phyloP scores from a whole-genome alignment of 1,284 basidiomycete species.

The Somion occarium region DNA sequence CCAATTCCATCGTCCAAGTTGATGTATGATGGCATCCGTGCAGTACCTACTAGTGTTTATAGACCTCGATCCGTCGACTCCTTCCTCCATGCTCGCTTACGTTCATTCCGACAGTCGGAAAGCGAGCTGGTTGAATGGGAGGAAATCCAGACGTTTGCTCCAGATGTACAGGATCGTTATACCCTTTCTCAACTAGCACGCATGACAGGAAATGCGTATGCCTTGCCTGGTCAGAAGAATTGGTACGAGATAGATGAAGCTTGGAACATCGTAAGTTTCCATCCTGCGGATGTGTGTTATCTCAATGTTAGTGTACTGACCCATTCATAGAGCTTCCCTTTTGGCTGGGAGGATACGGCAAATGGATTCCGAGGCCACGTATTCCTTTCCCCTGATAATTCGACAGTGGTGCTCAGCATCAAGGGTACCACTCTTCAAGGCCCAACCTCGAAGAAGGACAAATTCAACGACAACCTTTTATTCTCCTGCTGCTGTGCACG shows the following conservation, averaged over 20 bases:
- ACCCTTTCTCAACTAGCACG: constrained; percentile 84
- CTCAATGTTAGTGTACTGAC: neutral
- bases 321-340: constrained; percentile 65
- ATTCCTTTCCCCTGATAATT: constrained; percentile 75
- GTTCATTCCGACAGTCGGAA: constrained; percentile 44
- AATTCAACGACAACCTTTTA: constrained; percentile 93
- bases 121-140: constrained; percentile 58
- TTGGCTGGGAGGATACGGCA: constrained; percentile 83
- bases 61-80: constrained; percentile 50
- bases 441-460: constrained; percentile 88
- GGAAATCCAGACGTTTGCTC: constrained; percentile 46
- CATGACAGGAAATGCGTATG: constrained; percentile 92
- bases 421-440: constrained; percentile 88
- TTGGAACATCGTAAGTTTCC: constrained; percentile 73
- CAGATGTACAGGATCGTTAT: constrained; percentile 75
- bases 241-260: constrained; percentile 81
- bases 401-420: constrained; percentile 86
- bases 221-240: constrained; percentile 56
- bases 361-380: constrained; percentile 93
- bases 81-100: constrained; percentile 46
- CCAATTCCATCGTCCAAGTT: neutral
- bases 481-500: constrained; percentile 98
- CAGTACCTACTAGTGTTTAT: constrained; percentile 48
- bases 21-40: neutral
- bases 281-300: neutral